These are phyloP conservation scores for Clavulina sp. DNA, from an alignment of 768 basidiomycete genomes.

Conservation along the genomic window DNA sequence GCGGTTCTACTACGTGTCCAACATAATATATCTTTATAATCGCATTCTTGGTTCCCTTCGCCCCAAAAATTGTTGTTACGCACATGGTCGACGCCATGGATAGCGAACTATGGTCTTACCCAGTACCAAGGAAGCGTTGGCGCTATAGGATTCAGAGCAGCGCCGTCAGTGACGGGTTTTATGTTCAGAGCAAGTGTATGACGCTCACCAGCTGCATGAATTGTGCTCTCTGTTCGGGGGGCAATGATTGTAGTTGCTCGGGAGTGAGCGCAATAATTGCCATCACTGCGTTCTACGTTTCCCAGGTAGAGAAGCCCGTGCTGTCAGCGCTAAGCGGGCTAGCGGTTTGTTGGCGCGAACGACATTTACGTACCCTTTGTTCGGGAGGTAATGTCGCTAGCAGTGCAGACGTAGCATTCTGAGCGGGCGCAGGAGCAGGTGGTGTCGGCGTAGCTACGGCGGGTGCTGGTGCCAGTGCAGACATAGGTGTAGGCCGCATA, in stretches of 20 bases:
- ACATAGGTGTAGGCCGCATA: neutral
- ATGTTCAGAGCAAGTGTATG: neutral
- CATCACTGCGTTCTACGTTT: neutral
- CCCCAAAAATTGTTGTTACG: neutral
- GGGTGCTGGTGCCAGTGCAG: constrained; percentile 7
- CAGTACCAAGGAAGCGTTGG: neutral
- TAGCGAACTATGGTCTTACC: neutral
- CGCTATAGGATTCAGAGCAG: neutral
- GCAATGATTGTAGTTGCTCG: constrained; percentile 25
- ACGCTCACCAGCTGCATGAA: constrained; percentile 25
- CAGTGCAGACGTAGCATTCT: neutral
- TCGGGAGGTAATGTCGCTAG: neutral
- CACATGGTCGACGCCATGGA: neutral
- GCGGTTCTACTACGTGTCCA: neutral
- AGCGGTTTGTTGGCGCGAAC: neutral
- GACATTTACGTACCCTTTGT: constrained; percentile 3
- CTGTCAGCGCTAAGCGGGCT: neutral
- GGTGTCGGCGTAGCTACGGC: neutral
- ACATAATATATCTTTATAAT: neutral
- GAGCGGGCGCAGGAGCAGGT: neutral
- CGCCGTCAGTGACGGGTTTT: neutral
- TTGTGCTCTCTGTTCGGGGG: constrained; percentile 21
- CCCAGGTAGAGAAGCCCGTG: neutral
- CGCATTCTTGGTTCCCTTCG: neutral
- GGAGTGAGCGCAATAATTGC: constrained; percentile 21